Evolutionary conservation across 2,329 filamentous ascomycete species (phyloP), one percentile per base, ranked within the genome.

Genomic region (Ophiostoma sp.): DNA sequence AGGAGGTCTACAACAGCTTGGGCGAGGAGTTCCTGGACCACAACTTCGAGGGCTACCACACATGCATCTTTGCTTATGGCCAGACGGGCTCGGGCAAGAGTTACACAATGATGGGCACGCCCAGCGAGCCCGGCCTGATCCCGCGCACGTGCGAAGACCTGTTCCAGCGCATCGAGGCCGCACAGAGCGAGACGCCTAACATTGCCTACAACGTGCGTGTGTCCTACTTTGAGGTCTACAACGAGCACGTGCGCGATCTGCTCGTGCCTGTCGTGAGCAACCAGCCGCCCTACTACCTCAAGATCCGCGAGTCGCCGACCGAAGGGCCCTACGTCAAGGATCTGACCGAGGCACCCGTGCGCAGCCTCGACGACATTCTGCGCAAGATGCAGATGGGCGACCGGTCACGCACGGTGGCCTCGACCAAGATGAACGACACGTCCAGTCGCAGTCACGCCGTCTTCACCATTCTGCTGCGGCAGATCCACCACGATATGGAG

Each of bases 41-140:
- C 86, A 95, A 95, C 23, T 99, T 99, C 78, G 89, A 94, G 77
- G 95, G 95, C 64, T 99, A 98, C 83, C 98, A 99, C 84, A 99
- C 98, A 80, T 99, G 95, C 84, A 99, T 99, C 75, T 98, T 99
- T 78, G 95, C 95, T 72, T 98, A 99, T 77, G 95, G 95, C 13
- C 95, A 99, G 83, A 99, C 95, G 0, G 95, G 95, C 33, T 96
- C 94, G 0, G 95, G 95, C 68, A 72, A 73, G 71, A 73, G 92
- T 78, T 99, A 98, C 81, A 99, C 99, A 94, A 99, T 99, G 95
- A 99, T 99, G 95, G 95, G 95, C 67, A 99, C 98, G 81, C 95
- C 95, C 69, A 90, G 94, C 76, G 94, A 99, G 77, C 87, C 93
- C 71, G 95, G 95, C 79, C 95, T 99, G 73, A 98, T 98, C 73